These are phyloP conservation scores for Euphrasia arctica DNA, from an alignment of 305 asterid genomes.

Conservation along the genomic window DNA sequence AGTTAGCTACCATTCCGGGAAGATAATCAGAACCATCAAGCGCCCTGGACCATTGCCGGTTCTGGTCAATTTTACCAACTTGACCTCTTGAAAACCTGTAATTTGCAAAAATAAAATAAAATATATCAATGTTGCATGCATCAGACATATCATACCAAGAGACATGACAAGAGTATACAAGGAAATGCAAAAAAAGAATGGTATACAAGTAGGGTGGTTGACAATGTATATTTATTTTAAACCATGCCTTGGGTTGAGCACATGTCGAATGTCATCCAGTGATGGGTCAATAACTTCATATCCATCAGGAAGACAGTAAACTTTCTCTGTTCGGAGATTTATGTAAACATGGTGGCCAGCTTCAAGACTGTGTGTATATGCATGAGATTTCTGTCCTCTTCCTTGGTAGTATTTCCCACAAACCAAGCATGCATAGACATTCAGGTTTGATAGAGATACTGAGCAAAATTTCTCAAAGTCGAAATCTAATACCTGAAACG, in stretches of 20 bases:
- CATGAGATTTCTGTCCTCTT: constrained; percentile 92
- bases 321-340: constrained; percentile 91
- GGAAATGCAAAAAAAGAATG: constrained; percentile 14
- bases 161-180: background rate
- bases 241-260: constrained; percentile 81
- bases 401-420: constrained; percentile 98
- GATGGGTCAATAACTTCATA: constrained; percentile 92
- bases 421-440: constrained; percentile 93
- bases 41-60: constrained; percentile 95
- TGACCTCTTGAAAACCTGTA: constrained; percentile 77
- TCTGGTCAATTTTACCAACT: constrained; percentile 71
- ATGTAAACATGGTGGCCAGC: constrained; percentile 93
- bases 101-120: constrained; percentile 10
- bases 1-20: constrained; percentile 79
- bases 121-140: constrained; percentile 3
- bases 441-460: constrained; percentile 90
- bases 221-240: background rate
- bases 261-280: constrained; percentile 87
- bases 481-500: constrained; percentile 87
- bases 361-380: constrained; percentile 95
- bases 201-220: background rate
- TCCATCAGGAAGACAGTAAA: constrained; percentile 99
- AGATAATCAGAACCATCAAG: constrained; percentile 99
- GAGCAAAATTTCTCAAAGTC: constrained; percentile 96
- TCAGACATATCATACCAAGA: constrained; percentile 15